Evolutionary conservation across 306 rosid species (phyloP).

Genomic region (Fragaria vesca): DNA sequence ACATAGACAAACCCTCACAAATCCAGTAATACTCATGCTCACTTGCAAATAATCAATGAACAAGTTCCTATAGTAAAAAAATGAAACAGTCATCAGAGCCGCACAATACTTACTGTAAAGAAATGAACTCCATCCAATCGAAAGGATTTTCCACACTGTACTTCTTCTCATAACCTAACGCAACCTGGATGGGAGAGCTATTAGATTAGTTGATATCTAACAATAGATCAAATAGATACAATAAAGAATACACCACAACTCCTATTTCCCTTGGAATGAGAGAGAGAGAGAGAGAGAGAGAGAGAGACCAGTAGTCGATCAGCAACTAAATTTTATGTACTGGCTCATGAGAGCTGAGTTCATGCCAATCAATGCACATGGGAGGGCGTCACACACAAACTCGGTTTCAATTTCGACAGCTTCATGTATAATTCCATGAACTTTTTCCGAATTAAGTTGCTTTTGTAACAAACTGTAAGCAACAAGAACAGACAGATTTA

Average conservation of each 20-base stretch:
- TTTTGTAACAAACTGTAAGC: conserved; percentile 55
- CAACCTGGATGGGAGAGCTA: conserved; percentile 39
- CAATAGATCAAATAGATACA: not conserved
- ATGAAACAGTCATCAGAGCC: not conserved
- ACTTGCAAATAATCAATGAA: not conserved
- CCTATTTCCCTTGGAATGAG: not conserved
- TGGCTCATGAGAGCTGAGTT: conserved; percentile 86
- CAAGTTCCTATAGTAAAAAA: not conserved
- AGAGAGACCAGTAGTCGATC: conserved; percentile 75
- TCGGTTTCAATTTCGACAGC: conserved; percentile 78
- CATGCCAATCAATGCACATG: conserved; percentile 94
- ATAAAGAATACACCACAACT: not conserved
- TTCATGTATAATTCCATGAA: conserved; percentile 49
- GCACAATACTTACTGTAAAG: conserved; percentile 71
- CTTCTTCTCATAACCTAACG: conserved; percentile 62
- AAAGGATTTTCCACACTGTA: conserved; percentile 85
- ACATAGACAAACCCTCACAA: not conserved
- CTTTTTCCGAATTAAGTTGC: conserved; percentile 48
- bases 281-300: not conserved
- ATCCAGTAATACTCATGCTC: not conserved
- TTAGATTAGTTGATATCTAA: not conserved
- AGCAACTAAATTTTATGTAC: conserved; percentile 86
- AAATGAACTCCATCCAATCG: conserved; percentile 95
- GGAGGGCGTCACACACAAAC: conserved; percentile 85
- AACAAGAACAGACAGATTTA: not conserved